Evolutionary conservation across 2,329 filamentous ascomycete genomes (phyloP), one percentile per base, ranked within the genome.

Genomic region (Ascocoryne sarcoides): DNA sequence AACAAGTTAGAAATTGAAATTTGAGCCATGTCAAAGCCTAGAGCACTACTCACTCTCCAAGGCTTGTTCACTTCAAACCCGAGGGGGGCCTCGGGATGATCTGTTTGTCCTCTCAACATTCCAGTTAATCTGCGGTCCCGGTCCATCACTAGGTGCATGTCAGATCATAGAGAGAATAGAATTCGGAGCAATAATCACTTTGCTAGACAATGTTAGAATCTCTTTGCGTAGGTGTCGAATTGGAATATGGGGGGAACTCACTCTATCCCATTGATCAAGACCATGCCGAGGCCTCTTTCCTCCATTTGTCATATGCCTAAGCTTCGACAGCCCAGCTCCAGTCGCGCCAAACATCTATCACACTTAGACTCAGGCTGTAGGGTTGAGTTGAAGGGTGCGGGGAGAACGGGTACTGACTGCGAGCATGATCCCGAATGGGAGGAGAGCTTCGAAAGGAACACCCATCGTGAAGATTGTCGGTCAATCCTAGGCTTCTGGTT

Each of bases 51-150:
- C 57, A 65, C 63, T 51, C 58, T 63, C 63, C 63, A 65, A 39
- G 60, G 59, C 42, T 64, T 65, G 53, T 59, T 65, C 45, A 65
- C 44, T 46, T 64, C 62, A 47, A 63, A 65, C 37, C 62, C 63
- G 14, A 49, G 32, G 9, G 63, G 63, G 35, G 63, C 62, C 14
- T 47, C 47, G 32, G 60, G 47, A 32, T 55, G 55, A 42, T 63
- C 62, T 23, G 56, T 60, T 48, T 65, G 63, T 36, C 63, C 63
- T 48, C 63, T 57, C 44, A 62, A 47, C 23, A 37, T 56, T 39
- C 63, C 62, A 10, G 63, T 65, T 49, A 65, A 56, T 44, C 63
- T 60, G 37, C 60, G 49, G 43, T 65, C 63, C 31, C 63, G 59
- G 42, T 64, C 61, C 62, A 65, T 65, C 63, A 65, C 63, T 65